Evolutionary conservation across 2,329 filamentous ascomycete genomes (phyloP).

Genomic region (Diplocarpon rosae): DNA sequence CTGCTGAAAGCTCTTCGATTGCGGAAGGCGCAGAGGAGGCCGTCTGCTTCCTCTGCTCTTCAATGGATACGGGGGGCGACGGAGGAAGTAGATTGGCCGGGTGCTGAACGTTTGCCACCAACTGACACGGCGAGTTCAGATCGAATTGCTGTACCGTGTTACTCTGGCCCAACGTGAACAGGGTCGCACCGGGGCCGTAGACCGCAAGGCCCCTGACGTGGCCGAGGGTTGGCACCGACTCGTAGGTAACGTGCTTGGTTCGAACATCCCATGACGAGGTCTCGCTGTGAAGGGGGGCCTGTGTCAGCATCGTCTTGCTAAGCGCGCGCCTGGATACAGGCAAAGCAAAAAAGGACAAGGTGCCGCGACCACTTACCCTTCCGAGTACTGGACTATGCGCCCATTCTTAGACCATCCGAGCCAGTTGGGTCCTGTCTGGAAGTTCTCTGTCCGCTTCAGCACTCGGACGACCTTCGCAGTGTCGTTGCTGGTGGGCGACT

Average conservation of each 20-base stretch:
- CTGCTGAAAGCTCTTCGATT: conserved; percentile 32
- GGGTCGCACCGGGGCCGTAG: conserved; percentile 78
- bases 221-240: conserved; percentile 75
- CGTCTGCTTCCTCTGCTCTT: conserved; percentile 47
- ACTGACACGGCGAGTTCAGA: conserved; percentile 66
- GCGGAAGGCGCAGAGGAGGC: conserved; percentile 13
- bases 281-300: conserved; percentile 47
- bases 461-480: conserved; percentile 82
- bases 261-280: conserved; percentile 94
- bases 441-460: conserved; percentile 68
- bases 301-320: conserved; percentile 31
- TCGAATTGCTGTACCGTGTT: conserved; percentile 94
- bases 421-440: conserved; percentile 74
- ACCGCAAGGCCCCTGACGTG: conserved; percentile 73
- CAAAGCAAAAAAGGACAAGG: conserved; percentile 10
- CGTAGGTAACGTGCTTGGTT: conserved; percentile 92
- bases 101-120: conserved; percentile 84
- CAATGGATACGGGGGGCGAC: conserved; percentile 70
- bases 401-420: conserved; percentile 98
- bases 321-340: conserved; percentile 36
- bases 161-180: conserved; percentile 84
- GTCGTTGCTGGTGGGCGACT: conserved; percentile 59
- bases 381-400: conserved; percentile 82
- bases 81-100: conserved; percentile 67
- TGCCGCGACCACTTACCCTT: conserved; percentile 54